A percentile compares a stretch with the other conserved stretches of the same genome.
phyloP scores from a whole-genome alignment of 352 stramenopile genomes.

The Lagenidium sp. region DNA sequence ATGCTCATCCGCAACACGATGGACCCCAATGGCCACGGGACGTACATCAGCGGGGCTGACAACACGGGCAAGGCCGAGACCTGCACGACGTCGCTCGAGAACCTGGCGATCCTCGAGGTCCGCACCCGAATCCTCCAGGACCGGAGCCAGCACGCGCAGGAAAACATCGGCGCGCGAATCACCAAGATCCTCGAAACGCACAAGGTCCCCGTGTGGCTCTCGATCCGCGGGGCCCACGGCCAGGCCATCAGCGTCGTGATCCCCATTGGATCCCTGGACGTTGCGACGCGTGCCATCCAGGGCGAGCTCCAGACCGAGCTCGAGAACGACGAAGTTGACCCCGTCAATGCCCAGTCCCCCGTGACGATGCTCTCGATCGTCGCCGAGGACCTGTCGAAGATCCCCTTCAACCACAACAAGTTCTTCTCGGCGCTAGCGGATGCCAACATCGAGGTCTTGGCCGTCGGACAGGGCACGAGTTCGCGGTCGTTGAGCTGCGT shows the following conservation, averaged over 20 bases:
- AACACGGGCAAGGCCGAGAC: constrained; percentile 51
- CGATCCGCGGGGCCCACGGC: constrained; percentile 72
- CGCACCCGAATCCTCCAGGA: constrained; percentile 75
- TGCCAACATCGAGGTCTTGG: constrained; percentile 57
- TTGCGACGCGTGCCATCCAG: constrained; percentile 33
- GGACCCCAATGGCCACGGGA: constrained; percentile 67
- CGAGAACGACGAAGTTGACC: constrained; percentile 63
- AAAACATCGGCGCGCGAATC: constrained; percentile 67
- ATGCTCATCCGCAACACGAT: constrained; percentile 85
- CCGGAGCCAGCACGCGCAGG: constrained; percentile 35
- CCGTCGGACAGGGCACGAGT: constrained; percentile 68
- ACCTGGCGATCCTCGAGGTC: constrained; percentile 71
- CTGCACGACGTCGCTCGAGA: constrained; percentile 78
- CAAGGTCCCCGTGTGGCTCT: constrained; percentile 68
- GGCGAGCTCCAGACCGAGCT: constrained; percentile 47
- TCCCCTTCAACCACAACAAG: constrained; percentile 62
- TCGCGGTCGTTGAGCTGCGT: constrained; percentile 74
- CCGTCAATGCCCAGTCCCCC: constrained; percentile 50
- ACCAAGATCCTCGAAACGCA: constrained; percentile 57
- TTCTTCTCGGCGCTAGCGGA: constrained; percentile 71
- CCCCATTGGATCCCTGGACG: constrained; percentile 21
- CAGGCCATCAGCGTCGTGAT: constrained; percentile 77
- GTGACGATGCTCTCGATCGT: constrained; percentile 85
- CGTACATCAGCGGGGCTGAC: constrained; percentile 65
- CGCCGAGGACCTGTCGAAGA: constrained; percentile 62